Evolutionary conservation across 2,329 filamentous ascomycete species (phyloP), one percentile per base, ranked within the genome.

Genomic region (Pyrenochaeta sp.): DNA sequence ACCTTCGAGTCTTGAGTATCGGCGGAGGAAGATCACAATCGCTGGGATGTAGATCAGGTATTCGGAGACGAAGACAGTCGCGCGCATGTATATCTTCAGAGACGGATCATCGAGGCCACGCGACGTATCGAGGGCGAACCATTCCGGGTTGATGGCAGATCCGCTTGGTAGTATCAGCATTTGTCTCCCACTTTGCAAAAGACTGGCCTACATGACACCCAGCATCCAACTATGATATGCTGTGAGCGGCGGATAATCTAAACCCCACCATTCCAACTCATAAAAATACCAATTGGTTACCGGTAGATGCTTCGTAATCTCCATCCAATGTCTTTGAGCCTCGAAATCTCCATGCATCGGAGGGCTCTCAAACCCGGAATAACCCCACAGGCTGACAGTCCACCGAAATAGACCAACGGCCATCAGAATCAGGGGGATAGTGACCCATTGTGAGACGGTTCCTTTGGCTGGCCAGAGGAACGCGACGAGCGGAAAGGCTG

Each of bases 261-360:
- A 83, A 0, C 96, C 96, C 95, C 95, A 99, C 89, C 94, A 99
- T 69, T 94, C 84, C 39, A 98, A 81, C 73, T 99, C 93, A 75
- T 99, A 92, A 72, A 96, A 97, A 77, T 99, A 99, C 95, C 96
- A 99, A 75, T 95, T 90, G 10, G 92, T 95, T 32, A 96, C 83
- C 12, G 95, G 95, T 1, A 99, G 82, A 54, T 97, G 87, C 7
- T 87, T 90, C 1, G 95, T 97, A 61, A 99, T 82, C 72, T 99
- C 95, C 93, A 99, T 97, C 95, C 95, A 99, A 77, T 99, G 95
- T 66, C 95, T 83, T 76, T 99, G 95, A 3, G 96, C 95, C 80
- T 99, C 95, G 78, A 97, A 99, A 77, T 99, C 95, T 62, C 95
- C 95, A 71, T 93, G 90, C 87, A 97, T 92, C 5, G 95, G 95